Conservation (phyloP, 805 yeast species). For the Yamadazyma laniorum region DNA sequence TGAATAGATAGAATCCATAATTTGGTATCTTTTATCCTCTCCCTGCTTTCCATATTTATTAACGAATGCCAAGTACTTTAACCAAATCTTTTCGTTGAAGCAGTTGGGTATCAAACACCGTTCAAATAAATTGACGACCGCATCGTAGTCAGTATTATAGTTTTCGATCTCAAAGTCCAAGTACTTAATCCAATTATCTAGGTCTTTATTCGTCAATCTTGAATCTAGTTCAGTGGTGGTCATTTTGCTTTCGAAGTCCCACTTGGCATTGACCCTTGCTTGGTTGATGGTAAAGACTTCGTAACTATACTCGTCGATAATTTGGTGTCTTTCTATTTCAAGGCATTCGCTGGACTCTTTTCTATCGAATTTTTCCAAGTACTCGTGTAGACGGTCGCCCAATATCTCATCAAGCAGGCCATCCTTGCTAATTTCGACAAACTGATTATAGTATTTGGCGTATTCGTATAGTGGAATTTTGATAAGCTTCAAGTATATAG, state of each 20-base stretch:
- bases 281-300: slow-evolving; percentile 48
- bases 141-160: slow-evolving; percentile 11
- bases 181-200: slow-evolving; percentile 61
- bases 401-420: slow-evolving; percentile 30
- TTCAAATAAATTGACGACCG: slow-evolving; percentile 57
- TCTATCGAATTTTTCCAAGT: slow-evolving; percentile 23
- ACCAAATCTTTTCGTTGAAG: slow-evolving; percentile 61
- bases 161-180: slow-evolving; percentile 48
- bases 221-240: slow-evolving; percentile 54
- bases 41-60: slow-evolving; percentile 16
- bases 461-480: slow-evolving; percentile 81
- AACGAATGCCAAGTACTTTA: slow-evolving; percentile 58
- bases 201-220: slow-evolving; percentile 26
- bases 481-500: slow-evolving; percentile 45
- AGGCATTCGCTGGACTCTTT: slow-evolving; percentile 23
- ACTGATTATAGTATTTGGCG: slow-evolving; percentile 64
- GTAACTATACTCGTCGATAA: slow-evolving; percentile 45
- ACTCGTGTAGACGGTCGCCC: slow-evolving; percentile 15
- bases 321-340: slow-evolving; percentile 36
- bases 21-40: not conserved
- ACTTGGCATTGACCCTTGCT: slow-evolving; percentile 51
- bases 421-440: slow-evolving; percentile 37
- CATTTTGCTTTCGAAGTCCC: slow-evolving; percentile 71
- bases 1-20: slow-evolving; percentile 44
- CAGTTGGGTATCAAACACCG: slow-evolving; percentile 73